These are phyloP conservation scores for Fusarium foetens DNA, from an alignment of 2,329 filamentous ascomycete species.

Conservation along the genomic window DNA sequence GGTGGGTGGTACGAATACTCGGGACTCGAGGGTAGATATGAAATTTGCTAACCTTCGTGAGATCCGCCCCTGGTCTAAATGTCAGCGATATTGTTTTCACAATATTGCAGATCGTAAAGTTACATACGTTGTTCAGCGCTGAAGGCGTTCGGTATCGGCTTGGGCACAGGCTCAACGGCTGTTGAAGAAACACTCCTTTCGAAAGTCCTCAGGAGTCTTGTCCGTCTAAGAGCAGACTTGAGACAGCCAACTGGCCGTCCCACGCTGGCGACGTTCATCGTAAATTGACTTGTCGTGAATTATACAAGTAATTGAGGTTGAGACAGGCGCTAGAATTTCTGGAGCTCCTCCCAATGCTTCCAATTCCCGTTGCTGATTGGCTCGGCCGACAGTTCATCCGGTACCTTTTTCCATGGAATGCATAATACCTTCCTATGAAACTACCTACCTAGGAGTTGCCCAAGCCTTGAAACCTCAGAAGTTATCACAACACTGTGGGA, in stretches of 20 bases:
- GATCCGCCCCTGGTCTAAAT: slow-evolving; percentile 46
- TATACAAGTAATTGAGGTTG: slow-evolving; percentile 32
- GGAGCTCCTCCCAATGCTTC: slow-evolving; percentile 28
- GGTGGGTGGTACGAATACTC: slow-evolving; percentile 64
- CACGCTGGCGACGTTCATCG: slow-evolving; percentile 69
- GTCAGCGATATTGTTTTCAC: slow-evolving; percentile 22
- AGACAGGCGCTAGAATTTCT: slow-evolving; percentile 43
- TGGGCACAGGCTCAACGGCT: slow-evolving; percentile 29
- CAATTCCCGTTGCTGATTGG: slow-evolving; percentile 51
- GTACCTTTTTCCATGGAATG: slow-evolving; percentile 26
- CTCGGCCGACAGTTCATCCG: slow-evolving; percentile 48
- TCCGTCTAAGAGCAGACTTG: slow-evolving; percentile 70
- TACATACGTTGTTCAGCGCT: slow-evolving; percentile 51
- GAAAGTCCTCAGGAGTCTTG: slow-evolving; percentile 59
- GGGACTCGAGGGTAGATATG: slow-evolving; percentile 66
- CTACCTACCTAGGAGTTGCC: neutral
- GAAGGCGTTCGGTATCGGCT: slow-evolving; percentile 40
- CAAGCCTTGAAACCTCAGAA: neutral
- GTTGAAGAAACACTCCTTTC: slow-evolving; percentile 61
- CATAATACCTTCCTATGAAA: neutral
- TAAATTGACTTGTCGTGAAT: slow-evolving; percentile 41
- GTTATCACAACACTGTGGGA: slow-evolving; percentile 14
- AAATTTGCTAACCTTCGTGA: slow-evolving; percentile 54
- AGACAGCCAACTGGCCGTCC: slow-evolving; percentile 77
- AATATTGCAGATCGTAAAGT: neutral